Conservation (phyloP, 169 alveolate species). For the Toxoplasma gondii region DNA sequence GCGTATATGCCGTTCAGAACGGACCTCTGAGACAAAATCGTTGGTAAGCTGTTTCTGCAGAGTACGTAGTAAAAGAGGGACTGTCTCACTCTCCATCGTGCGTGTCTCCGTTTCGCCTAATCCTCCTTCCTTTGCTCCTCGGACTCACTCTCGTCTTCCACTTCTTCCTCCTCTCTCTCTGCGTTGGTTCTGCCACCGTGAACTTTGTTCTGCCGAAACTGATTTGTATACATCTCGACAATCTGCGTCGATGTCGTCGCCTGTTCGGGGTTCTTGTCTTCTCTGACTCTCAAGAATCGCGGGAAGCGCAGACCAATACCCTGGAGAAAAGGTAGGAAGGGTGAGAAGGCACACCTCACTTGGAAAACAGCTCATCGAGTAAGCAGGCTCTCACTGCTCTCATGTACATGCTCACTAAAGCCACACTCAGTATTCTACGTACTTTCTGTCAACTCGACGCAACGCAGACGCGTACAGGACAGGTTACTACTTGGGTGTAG, state of each 20-base stretch:
- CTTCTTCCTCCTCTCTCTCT: slow-evolving; percentile 7
- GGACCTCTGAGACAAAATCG: no score
- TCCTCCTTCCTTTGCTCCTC: neutral
- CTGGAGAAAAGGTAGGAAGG: slow-evolving; percentile 64
- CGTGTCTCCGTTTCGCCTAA: neutral
- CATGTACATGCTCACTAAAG: no score
- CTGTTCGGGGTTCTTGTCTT: slow-evolving; percentile 92
- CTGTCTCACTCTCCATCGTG: no score
- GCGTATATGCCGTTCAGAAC: no score
- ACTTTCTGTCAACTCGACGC: neutral
- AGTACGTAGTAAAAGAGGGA: no score
- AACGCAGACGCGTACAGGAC: neutral
- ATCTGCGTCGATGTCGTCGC: slow-evolving; percentile 51
- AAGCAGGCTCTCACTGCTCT: neutral
- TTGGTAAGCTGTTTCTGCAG: no score
- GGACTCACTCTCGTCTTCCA: neutral
- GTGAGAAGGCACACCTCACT: neutral
- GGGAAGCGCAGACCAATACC: slow-evolving; percentile 99
- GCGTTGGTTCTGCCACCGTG: neutral
- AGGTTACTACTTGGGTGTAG: no score
- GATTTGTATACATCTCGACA: slow-evolving; percentile 34
- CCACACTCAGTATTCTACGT: no score
- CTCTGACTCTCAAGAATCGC: slow-evolving; percentile 94
- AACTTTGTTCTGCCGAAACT: slow-evolving; percentile 33
- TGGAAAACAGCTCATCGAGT: neutral